Percentiles rank a stretch among this genome's conserved stretches.
These are phyloP conservation scores for Fusarium verrucosum DNA, from an alignment of 2,329 filamentous ascomycete genomes.

Conservation along the genomic window DNA sequence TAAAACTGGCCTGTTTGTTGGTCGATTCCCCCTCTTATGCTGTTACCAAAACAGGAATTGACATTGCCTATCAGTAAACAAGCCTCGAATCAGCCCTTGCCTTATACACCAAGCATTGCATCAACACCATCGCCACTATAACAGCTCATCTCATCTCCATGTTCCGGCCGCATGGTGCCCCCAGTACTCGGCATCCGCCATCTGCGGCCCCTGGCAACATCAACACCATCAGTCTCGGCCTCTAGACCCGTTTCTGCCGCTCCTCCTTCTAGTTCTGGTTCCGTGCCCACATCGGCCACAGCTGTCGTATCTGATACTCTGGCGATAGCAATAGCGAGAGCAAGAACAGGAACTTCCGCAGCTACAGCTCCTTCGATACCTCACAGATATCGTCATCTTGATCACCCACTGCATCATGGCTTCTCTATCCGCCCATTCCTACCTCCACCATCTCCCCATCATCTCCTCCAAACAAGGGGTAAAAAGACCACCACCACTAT, in stretches of 20 bases:
- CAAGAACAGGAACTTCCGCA: slow-evolving; percentile 1
- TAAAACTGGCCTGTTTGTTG: slow-evolving; percentile 12
- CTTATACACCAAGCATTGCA: slow-evolving; percentile 14
- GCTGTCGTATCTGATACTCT: slow-evolving; percentile 1
- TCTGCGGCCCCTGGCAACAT: slow-evolving; percentile 40
- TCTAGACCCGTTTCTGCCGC: slow-evolving; percentile 20
- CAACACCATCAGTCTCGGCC: neutral
- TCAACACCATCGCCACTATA: slow-evolving; percentile 19
- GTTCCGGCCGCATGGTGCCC: slow-evolving; percentile 42
- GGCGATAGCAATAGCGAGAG: neutral
- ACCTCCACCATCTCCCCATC: slow-evolving; percentile 34
- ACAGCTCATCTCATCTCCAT: slow-evolving; percentile 42
- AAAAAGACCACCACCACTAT: slow-evolving; percentile 66
- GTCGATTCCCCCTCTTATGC: slow-evolving; percentile 2
- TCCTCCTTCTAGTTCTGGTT: slow-evolving; percentile 6
- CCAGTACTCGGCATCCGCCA: slow-evolving; percentile 39
- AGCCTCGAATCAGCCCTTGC: slow-evolving; percentile 1
- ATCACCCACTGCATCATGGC: slow-evolving; percentile 12
- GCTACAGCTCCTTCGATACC: neutral
- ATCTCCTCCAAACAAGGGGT: slow-evolving; percentile 50
- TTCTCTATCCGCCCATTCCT: slow-evolving; percentile 35
- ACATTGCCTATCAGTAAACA: slow-evolving; percentile 13
- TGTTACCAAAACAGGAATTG: slow-evolving; percentile 10
- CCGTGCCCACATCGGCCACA: slow-evolving; percentile 10
- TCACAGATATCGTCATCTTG: neutral